phyloP scores from a whole-genome alignment of 495 filamentous ascomycete genomes.

The Penicillium bialowiezense region DNA sequence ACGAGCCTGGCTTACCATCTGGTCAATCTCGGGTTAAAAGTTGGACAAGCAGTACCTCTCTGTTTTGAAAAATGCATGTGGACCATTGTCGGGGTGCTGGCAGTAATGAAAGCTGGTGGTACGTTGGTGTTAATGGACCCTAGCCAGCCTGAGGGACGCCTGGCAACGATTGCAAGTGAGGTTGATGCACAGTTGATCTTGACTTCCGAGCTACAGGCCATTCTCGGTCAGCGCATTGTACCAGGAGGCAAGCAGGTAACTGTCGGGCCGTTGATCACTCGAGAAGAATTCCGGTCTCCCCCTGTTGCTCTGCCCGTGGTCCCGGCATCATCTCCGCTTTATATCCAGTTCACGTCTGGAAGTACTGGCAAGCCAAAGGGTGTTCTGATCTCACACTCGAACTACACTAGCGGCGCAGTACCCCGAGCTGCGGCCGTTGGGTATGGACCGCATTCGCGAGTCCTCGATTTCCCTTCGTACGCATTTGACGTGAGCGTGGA shows the following conservation, averaged over 20 bases:
- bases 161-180: constrained; percentile 21
- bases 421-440: neutral
- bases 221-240: neutral
- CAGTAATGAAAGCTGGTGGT: constrained; percentile 43
- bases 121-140: constrained; percentile 42
- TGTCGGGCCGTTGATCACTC: neutral
- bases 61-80: constrained; percentile 44
- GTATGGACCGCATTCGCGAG: constrained; percentile 22
- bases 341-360: constrained; percentile 38
- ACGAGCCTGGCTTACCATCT: neutral
- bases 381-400: constrained; percentile 38
- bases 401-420: constrained; percentile 17
- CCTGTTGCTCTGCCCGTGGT: constrained; percentile 1
- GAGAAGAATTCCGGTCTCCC: neutral
- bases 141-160: constrained; percentile 27
- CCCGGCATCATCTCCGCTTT: neutral
- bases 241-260: neutral
- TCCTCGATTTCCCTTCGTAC: constrained; percentile 59
- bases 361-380: constrained; percentile 43
- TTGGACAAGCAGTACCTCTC: constrained; percentile 25
- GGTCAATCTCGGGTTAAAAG: neutral
- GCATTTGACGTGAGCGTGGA: constrained; percentile 55
- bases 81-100: constrained; percentile 43
- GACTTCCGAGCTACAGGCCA: neutral
- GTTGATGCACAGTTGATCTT: constrained; percentile 18